These are phyloP conservation scores for Ophiognomonia clavigignenti-juglandacearum DNA, from an alignment of 2,329 filamentous ascomycete species.

Conservation along the genomic window DNA sequence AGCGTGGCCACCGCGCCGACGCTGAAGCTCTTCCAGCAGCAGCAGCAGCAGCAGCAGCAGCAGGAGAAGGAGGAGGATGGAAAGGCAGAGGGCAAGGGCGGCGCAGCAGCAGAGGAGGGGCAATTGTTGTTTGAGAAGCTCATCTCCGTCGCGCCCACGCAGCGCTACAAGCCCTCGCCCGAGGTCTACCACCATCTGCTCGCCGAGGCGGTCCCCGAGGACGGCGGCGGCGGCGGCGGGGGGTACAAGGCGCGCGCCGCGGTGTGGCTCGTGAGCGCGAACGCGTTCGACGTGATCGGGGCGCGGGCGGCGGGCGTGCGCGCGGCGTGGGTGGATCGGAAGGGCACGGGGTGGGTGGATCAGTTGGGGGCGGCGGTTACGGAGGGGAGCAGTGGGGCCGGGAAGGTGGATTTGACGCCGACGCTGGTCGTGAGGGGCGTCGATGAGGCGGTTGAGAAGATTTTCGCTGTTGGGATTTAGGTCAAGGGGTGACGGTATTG, in stretches of 20 bases:
- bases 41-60: too few species aligned
- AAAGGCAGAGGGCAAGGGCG: too few species aligned
- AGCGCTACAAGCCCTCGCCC: slow-evolving; percentile 61
- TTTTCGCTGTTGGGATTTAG: slow-evolving; percentile 19
- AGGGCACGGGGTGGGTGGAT: slow-evolving; percentile 61
- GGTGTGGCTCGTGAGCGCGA: slow-evolving; percentile 67
- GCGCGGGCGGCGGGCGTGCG: slow-evolving; percentile 56
- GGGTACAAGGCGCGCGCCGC: slow-evolving; percentile 22
- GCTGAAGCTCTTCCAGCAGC: slow-evolving; percentile 37
- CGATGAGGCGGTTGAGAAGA: slow-evolving; percentile 47
- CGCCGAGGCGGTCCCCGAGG: slow-evolving; percentile 37
- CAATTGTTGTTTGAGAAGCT: slow-evolving; percentile 45
- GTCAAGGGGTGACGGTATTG: too few species aligned
- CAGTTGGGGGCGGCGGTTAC: slow-evolving; percentile 41
- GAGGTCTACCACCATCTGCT: slow-evolving; percentile 58
- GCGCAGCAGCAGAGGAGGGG: background rate
- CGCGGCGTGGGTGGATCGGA: slow-evolving; percentile 63
- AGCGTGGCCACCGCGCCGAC: slow-evolving; percentile 54
- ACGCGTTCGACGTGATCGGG: slow-evolving; percentile 71
- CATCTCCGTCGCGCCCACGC: slow-evolving; percentile 56
- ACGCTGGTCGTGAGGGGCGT: slow-evolving; percentile 50
- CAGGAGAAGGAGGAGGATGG: too few species aligned
- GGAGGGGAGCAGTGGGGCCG: too few species aligned
- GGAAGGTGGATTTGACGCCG: slow-evolving; percentile 37
- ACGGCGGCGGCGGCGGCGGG: slow-evolving; percentile 26